phyloP scores from a whole-genome alignment of 345 rosid species.

The Crucihimalaya himalaica region DNA sequence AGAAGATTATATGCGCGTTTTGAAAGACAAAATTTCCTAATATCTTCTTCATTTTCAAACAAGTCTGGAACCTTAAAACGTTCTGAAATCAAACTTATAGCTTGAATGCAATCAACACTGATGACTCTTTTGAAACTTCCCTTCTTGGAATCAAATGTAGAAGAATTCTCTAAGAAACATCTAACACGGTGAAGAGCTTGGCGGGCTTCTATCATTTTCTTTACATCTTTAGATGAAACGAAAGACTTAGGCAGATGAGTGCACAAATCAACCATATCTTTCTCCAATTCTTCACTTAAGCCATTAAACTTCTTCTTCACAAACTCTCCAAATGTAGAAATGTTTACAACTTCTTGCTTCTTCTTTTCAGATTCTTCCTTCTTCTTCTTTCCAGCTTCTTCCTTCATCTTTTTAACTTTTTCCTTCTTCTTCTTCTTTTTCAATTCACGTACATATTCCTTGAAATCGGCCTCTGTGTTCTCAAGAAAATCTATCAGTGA shows the following conservation, averaged over 20 bases:
- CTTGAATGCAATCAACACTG: not conserved
- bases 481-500: slow-evolving; percentile 37
- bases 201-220: slow-evolving; percentile 29
- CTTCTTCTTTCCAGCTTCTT: not conserved
- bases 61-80: not conserved
- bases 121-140: not conserved
- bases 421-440: not conserved
- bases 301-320: not conserved
- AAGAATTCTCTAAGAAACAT: not conserved
- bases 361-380: too few relatives aligned
- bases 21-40: slow-evolving; percentile 25
- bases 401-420: slow-evolving; percentile 34
- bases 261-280: slow-evolving; percentile 36
- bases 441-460: not conserved
- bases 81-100: not conserved
- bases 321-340: slow-evolving; percentile 21
- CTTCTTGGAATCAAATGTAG: not conserved
- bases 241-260: slow-evolving; percentile 40
- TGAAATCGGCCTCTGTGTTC: slow-evolving; percentile 6
- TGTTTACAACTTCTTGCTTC: not conserved
- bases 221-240: slow-evolving; percentile 21
- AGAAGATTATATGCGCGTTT: slow-evolving; percentile 40
- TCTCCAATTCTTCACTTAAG: slow-evolving; percentile 1
- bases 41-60: not conserved
- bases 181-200: slow-evolving; percentile 16